Conservation (phyloP, 2,329 filamentous ascomycete species). For the Cercospora nicotianae region DNA sequence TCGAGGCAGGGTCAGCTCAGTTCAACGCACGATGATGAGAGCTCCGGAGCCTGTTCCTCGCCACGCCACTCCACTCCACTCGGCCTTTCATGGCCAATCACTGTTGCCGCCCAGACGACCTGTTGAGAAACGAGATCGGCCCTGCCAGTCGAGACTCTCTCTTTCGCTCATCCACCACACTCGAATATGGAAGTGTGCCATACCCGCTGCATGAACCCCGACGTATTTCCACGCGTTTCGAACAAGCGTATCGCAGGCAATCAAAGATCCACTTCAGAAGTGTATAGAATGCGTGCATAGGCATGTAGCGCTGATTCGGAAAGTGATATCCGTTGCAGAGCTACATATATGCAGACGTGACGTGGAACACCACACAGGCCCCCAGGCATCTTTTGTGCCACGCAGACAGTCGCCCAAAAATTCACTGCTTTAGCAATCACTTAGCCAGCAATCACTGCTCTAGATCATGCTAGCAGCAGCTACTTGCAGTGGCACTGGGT, state of each 20-base stretch:
- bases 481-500: too few relatives aligned
- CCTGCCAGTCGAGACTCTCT: too few relatives aligned
- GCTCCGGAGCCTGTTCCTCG: not conserved
- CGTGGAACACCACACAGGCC: not conserved
- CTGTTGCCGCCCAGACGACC: not conserved
- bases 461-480: not conserved
- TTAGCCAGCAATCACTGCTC: too few relatives aligned
- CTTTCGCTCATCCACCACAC: not conserved
- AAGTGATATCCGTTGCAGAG: not conserved
- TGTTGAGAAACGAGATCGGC: not conserved
- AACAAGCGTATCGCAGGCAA: not conserved
- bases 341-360: not conserved
- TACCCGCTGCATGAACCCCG: not conserved
- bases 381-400: not conserved
- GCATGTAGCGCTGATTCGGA: not conserved
- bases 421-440: not conserved
- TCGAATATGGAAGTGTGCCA: not conserved
- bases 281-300: not conserved
- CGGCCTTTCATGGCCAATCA: conserved; percentile 7
- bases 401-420: not conserved
- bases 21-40: not conserved
- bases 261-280: not conserved
- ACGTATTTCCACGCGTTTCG: not conserved
- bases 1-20: too few relatives aligned
- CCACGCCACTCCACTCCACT: not conserved